Evolutionary conservation across 345 rosid genomes (phyloP).

Genomic region (Hypericum androsaemum): DNA sequence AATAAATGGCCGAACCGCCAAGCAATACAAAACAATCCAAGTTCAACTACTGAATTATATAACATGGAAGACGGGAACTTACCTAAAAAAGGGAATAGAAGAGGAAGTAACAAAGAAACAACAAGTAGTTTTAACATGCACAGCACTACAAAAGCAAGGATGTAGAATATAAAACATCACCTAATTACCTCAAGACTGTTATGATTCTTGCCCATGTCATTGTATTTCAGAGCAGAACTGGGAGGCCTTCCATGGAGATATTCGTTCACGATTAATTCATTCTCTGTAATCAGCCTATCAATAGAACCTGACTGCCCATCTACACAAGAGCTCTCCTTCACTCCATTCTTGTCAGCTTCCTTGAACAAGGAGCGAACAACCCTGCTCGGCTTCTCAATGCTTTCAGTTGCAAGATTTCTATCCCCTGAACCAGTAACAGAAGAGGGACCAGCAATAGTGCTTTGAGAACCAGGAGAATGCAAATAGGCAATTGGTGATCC

Average conservation of each 20-base stretch:
- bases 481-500: conserved; percentile 37
- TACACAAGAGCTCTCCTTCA: conserved; percentile 9
- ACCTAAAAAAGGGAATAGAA: no score
- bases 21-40: no score
- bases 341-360: conserved; percentile 23
- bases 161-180: background rate
- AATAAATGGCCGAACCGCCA: no score
- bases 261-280: conserved; percentile 77
- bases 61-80: no score
- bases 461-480: conserved; percentile 30
- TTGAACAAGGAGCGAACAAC: conserved; percentile 64
- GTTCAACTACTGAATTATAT: no score
- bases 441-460: conserved; percentile 23
- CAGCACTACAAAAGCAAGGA: background rate
- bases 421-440: conserved; percentile 22
- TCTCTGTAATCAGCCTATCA: conserved; percentile 32
- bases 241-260: conserved; percentile 44
- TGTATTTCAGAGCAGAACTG: conserved; percentile 35
- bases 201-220: conserved; percentile 26
- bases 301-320: conserved; percentile 25
- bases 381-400: conserved; percentile 36
- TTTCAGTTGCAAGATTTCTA: conserved; percentile 15
- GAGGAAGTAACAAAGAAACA: background rate
- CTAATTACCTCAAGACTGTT: conserved; percentile 51
- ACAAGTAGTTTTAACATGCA: background rate